These are phyloP conservation scores for Neurospora terricola DNA, from an alignment of 495 filamentous ascomycete genomes.

Conservation along the genomic window DNA sequence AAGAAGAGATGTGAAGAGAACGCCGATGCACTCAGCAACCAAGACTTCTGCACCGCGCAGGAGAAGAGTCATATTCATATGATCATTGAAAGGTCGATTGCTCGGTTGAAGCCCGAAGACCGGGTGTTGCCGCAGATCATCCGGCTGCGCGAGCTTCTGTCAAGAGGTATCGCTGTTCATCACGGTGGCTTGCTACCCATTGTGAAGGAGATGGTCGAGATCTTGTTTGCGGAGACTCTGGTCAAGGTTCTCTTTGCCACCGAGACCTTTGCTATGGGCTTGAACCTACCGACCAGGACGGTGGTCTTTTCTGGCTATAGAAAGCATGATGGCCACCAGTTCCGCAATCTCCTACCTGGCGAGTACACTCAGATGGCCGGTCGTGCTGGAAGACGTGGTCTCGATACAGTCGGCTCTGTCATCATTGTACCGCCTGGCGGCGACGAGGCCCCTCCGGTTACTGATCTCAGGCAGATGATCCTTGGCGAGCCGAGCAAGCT, in stretches of 20 bases:
- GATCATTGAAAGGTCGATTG: slow-evolving; percentile 93
- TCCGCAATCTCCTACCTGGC: slow-evolving; percentile 84
- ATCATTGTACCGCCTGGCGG: slow-evolving; percentile 76
- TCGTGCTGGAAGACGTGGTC: slow-evolving; percentile 81
- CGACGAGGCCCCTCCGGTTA: slow-evolving; percentile 77
- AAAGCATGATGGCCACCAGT: slow-evolving; percentile 86
- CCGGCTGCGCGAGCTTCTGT: slow-evolving; percentile 72
- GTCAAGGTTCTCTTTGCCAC: slow-evolving; percentile 97
- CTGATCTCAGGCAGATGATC: slow-evolving; percentile 81
- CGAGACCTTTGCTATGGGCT: slow-evolving; percentile 96
- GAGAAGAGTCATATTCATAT: slow-evolving; percentile 97
- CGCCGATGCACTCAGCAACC: slow-evolving; percentile 85
- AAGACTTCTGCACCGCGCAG: slow-evolving; percentile 82
- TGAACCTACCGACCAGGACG: slow-evolving; percentile 90
- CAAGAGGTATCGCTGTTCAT: slow-evolving; percentile 88
- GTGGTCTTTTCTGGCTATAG: slow-evolving; percentile 96
- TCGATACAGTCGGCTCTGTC: slow-evolving; percentile 86
- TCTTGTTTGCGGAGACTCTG: slow-evolving; percentile 85
- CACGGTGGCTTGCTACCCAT: slow-evolving; percentile 93
- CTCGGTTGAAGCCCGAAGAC: slow-evolving; percentile 86
- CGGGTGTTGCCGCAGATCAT: slow-evolving; percentile 81
- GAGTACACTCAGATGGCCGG: slow-evolving; percentile 99
- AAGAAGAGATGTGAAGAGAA: slow-evolving; percentile 97
- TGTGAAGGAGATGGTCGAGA: slow-evolving; percentile 96
- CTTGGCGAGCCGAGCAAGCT: slow-evolving; percentile 92